These are phyloP conservation scores for Kwoniella mangroviensis DNA, from an alignment of 768 basidiomycete genomes.

Conservation along the genomic window DNA sequence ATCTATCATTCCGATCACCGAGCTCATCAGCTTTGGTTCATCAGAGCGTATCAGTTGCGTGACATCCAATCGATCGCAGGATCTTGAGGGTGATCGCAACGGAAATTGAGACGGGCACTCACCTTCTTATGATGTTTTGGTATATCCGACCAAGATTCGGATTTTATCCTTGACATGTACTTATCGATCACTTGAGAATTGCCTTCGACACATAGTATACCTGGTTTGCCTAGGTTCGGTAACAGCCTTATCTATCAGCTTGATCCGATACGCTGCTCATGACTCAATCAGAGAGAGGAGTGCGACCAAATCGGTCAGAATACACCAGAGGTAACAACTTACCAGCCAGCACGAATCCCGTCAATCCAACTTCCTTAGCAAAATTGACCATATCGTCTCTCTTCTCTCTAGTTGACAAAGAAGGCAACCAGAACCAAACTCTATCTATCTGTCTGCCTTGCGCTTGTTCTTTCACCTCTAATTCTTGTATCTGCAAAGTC, in stretches of 20 bases:
- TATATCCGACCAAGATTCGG: slow-evolving; percentile 59
- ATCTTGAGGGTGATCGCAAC: too few species aligned
- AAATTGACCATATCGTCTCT: slow-evolving; percentile 57
- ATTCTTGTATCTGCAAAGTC: background rate
- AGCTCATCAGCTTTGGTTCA: background rate
- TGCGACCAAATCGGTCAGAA: too few species aligned
- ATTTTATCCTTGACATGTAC: slow-evolving; percentile 58
- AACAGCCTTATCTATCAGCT: background rate
- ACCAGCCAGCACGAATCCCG: slow-evolving; percentile 66
- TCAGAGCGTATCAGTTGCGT: too few species aligned
- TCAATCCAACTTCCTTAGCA: slow-evolving; percentile 52
- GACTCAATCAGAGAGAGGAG: too few species aligned
- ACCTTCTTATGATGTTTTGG: slow-evolving; percentile 60
- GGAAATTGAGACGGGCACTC: slow-evolving; percentile 4
- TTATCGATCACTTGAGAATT: slow-evolving; percentile 46
- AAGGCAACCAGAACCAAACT: slow-evolving; percentile 59
- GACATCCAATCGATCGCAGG: too few species aligned
- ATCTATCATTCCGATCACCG: slow-evolving; percentile 37
- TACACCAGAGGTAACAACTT: slow-evolving; percentile 43
- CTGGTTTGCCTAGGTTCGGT: slow-evolving; percentile 57
- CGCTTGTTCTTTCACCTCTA: background rate
- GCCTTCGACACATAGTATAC: slow-evolving; percentile 58
- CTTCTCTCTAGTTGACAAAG: slow-evolving; percentile 56
- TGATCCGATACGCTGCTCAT: background rate
- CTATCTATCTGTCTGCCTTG: slow-evolving; percentile 32